Percentiles rank a stretch among this genome's conserved stretches.
These are phyloP conservation scores for Tetrapisispora pingtungensis DNA, from an alignment of 805 yeast genomes.

Conservation along the genomic window DNA sequence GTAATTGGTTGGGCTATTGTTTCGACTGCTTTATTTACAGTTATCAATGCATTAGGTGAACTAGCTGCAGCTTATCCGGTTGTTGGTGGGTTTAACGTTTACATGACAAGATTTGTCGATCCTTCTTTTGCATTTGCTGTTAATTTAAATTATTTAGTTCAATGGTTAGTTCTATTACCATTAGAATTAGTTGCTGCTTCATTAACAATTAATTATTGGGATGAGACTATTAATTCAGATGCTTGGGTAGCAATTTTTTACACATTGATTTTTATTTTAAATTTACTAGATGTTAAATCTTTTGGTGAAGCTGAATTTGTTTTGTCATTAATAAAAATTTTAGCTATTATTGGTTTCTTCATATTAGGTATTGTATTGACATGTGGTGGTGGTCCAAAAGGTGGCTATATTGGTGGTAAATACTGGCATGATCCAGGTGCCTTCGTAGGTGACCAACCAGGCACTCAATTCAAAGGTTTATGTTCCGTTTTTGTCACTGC, in stretches of 20 bases:
- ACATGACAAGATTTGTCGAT: conserved; percentile 42
- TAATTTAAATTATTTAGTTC: conserved; percentile 43
- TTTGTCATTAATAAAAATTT: conserved; percentile 39
- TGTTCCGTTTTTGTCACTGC: conserved; percentile 47
- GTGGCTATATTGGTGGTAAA: conserved; percentile 35
- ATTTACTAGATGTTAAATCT: conserved; percentile 43
- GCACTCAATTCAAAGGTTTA: conserved; percentile 39
- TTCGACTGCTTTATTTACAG: conserved; percentile 50
- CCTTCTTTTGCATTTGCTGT: conserved; percentile 48
- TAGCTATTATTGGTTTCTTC: conserved; percentile 43
- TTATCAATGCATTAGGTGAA: conserved; percentile 46
- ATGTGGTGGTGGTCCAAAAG: conserved; percentile 37
- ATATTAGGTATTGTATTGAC: conserved; percentile 42
- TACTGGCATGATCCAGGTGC: conserved; percentile 53
- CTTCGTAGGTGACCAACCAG: conserved; percentile 36
- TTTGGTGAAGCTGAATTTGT: conserved; percentile 51
- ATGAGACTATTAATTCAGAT: conserved; percentile 38
- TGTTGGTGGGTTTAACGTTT: conserved; percentile 43
- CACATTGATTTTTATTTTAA: conserved; percentile 37
- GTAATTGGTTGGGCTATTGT: conserved; percentile 46
- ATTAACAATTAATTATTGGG: conserved; percentile 49
- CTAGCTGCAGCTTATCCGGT: conserved; percentile 44
- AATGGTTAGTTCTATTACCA: conserved; percentile 49
- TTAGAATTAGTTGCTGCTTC: conserved; percentile 52
- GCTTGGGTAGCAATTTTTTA: conserved; percentile 53